These are phyloP conservation scores for Clitocybe nebularis DNA, from an alignment of 1,284 basidiomycete species.

Conservation along the genomic window DNA sequence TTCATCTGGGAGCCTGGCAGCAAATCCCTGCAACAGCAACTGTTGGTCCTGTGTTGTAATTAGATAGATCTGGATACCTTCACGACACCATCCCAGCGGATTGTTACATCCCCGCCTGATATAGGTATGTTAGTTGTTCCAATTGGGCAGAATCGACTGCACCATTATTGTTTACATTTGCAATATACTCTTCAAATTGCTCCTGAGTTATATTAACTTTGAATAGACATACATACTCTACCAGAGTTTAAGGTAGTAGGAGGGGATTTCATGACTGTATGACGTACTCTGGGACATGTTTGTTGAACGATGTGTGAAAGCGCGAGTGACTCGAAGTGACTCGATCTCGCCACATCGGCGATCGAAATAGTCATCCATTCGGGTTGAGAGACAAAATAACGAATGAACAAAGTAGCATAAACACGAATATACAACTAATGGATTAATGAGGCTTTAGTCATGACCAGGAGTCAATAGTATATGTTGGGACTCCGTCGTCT, in stretches of 20 bases:
- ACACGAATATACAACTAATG: too few species aligned
- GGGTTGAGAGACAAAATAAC: too few species aligned
- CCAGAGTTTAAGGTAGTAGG: not conserved
- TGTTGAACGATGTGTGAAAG: constrained; percentile 1
- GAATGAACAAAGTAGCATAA: too few species aligned
- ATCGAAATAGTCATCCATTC: too few species aligned
- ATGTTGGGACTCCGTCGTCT: constrained; percentile 1
- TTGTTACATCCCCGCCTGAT: constrained; percentile 41
- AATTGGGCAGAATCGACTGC: constrained; percentile 3
- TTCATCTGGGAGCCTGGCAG: constrained; percentile 42
- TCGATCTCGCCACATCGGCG: too few species aligned
- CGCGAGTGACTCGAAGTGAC: constrained; percentile 1
- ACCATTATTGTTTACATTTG: constrained; percentile 39
- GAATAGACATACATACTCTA: constrained; percentile 60
- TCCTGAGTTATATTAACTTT: constrained; percentile 42
- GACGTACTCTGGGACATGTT: constrained; percentile 21
- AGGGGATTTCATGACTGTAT: not conserved
- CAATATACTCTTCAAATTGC: constrained; percentile 40
- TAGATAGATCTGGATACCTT: constrained; percentile 20
- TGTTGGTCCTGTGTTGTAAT: not conserved
- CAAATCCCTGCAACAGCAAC: constrained; percentile 46
- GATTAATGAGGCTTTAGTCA: too few species aligned
- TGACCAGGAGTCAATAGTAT: constrained; percentile 1
- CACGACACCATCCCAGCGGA: constrained; percentile 34
- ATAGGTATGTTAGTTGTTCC: not conserved